phyloP scores from a whole-genome alignment of 345 rosid genomes.

The Barbarea vulgaris region DNA sequence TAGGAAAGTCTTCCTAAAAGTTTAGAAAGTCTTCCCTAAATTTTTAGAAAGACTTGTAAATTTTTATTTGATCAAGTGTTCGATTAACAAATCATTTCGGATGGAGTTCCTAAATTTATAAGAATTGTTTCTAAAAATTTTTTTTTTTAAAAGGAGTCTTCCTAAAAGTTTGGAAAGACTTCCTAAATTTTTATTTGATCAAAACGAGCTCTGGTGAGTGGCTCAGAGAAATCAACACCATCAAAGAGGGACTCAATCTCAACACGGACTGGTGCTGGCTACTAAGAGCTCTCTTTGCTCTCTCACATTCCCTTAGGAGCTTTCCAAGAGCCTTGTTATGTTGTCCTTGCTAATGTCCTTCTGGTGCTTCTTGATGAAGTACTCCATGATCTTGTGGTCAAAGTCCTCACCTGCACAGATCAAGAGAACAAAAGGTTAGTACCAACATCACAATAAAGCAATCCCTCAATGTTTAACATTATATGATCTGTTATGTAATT shows the following conservation, averaged over 20 bases:
- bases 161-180: too few relatives aligned
- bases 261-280: slow-evolving; percentile 92
- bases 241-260: slow-evolving; percentile 94
- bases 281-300: slow-evolving; percentile 71
- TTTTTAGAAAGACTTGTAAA: too few relatives aligned
- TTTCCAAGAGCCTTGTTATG: slow-evolving; percentile 66
- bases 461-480: neutral
- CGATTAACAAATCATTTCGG: too few relatives aligned
- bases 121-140: too few relatives aligned
- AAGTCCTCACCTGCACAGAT: slow-evolving; percentile 56
- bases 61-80: too few relatives aligned
- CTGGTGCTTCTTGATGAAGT: slow-evolving; percentile 64
- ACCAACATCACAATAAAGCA: neutral
- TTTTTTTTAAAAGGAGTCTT: too few relatives aligned
- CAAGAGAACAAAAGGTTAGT: neutral
- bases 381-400: slow-evolving; percentile 61
- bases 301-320: slow-evolving; percentile 59
- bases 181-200: too few relatives aligned
- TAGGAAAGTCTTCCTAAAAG: too few relatives aligned
- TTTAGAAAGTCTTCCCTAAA: too few relatives aligned
- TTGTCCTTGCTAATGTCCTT: slow-evolving; percentile 69
- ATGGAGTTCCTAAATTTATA: too few relatives aligned
- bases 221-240: slow-evolving; percentile 91
- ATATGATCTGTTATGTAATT: neutral
- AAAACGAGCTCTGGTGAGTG: slow-evolving; percentile 96